These are phyloP conservation scores for Naegleria fowleri DNA, from an alignment of 208 protist genomes.

Conservation along the genomic window DNA sequence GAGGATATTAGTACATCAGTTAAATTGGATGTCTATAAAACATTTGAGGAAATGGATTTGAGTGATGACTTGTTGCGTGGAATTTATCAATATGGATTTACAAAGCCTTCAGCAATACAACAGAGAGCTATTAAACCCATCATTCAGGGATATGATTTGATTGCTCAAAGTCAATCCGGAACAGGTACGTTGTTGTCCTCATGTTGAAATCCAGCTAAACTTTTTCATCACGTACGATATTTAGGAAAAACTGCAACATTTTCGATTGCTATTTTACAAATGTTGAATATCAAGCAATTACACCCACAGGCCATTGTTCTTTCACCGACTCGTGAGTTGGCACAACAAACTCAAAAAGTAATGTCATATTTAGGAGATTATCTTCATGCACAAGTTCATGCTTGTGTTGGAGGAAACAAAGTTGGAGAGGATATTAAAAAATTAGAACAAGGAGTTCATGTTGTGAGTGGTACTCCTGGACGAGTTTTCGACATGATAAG, in stretches of 20 bases:
- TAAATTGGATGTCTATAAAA: neutral
- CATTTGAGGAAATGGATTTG: constrained; percentile 78
- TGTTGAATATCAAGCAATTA: constrained; percentile 42
- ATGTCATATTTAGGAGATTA: constrained; percentile 56
- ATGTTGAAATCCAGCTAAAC: constrained; percentile 2
- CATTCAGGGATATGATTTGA: constrained; percentile 77
- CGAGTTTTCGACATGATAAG: constrained; percentile 95
- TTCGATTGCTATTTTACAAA: constrained; percentile 65
- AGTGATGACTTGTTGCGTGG: constrained; percentile 74
- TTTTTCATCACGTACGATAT: constrained; percentile 66
- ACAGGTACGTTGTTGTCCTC: constrained; percentile 83
- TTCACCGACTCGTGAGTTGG: constrained; percentile 94
- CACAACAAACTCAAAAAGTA: constrained; percentile 90
- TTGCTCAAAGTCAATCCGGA: constrained; percentile 79
- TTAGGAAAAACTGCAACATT: constrained; percentile 94
- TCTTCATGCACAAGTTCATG: constrained; percentile 77
- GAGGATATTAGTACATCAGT: neutral
- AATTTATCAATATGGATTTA: constrained; percentile 95
- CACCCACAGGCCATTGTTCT: constrained; percentile 88
- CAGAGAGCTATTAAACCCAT: constrained; percentile 89
- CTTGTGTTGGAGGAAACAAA: constrained; percentile 77
- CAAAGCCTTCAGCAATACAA: constrained; percentile 96
- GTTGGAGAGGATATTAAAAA: constrained; percentile 83
- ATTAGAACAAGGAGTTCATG: constrained; percentile 79
- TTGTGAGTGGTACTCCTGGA: constrained; percentile 96